phyloP scores from a whole-genome alignment of 139 green algal genomes.

The Tetraselmis striata region DNA sequence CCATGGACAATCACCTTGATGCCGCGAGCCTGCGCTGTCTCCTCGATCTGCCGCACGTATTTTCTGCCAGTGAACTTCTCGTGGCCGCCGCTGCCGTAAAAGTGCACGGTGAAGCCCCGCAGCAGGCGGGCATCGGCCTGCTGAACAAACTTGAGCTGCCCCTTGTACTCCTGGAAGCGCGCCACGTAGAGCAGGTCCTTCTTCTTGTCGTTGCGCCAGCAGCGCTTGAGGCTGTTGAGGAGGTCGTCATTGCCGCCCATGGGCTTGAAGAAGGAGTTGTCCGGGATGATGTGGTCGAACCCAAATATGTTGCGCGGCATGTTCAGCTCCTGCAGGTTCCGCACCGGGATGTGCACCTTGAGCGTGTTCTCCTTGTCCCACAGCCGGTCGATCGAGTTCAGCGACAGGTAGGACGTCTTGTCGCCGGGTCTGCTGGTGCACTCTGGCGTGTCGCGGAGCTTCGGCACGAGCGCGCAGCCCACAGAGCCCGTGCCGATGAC shows the following conservation, averaged over 20 bases:
- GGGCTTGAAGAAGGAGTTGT: neutral
- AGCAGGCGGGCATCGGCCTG: neutral
- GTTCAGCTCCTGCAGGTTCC: neutral
- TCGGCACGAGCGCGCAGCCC: neutral
- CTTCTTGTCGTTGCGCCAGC: neutral
- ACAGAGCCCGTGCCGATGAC: neutral
- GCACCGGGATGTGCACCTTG: neutral
- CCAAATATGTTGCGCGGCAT: neutral
- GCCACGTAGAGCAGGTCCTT: neutral
- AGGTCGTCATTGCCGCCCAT: neutral
- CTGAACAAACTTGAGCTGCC: neutral
- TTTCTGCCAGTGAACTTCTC: neutral
- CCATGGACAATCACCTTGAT: neutral
- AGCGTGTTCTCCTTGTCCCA: neutral
- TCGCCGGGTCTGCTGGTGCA: neutral
- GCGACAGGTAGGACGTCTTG: neutral
- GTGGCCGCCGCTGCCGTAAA: neutral
- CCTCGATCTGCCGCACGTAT: neutral
- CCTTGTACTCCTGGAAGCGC: neutral
- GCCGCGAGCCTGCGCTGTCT: neutral
- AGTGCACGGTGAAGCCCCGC: neutral
- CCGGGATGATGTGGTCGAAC: neutral
- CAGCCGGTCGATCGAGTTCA: neutral
- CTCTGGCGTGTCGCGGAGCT: neutral
- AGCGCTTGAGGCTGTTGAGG: neutral